Evolutionary conservation across 108 stramenopile genomes (phyloP), one percentile per base, ranked within the genome.

Genomic region (Stephanodiscus minutulus): DNA sequence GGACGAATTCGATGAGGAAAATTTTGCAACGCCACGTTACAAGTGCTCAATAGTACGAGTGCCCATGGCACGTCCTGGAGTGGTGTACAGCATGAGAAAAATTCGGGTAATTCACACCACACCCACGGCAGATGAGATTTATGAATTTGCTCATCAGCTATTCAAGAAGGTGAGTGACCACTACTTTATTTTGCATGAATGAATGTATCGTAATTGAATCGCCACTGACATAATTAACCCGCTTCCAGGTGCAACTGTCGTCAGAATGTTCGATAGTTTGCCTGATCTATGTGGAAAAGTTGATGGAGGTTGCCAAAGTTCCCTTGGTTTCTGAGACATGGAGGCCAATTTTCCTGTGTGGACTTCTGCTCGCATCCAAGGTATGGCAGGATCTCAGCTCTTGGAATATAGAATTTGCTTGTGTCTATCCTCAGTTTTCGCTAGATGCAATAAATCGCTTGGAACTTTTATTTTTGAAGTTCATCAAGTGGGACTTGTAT

Each of bases 361-460:
- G 96, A 13, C 73, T 98, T 61, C 88, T 99, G 29, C 89, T 99
- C 48, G 98, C 99, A 18, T 95, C 93, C 59, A 99, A 99, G 81
- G 98, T 99, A 9, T 99, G 99, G 99, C 98, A 99, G 77, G 99
- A 99, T 77, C 87, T 97, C 61, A 88, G 88, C 53, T 88, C 88
- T 10, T 98, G 98, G 99, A 99, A 99, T 74, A 94, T 96, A 66
- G 99, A 99, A 67, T 97, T 99, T 80, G 81, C 97, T 6, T 88
- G 81, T 55, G 95, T 98, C 18, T 98, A 96, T 86, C 97, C 97
- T 25, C 91, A 98, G 74, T 99, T 88, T 79, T 87, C 95, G 10
- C 83, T 98, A 31, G 86, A 93, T 29, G 82, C 89, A 37, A 98
- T 99, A 75, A 95, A 95, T 80, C 79, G 79, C 21, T 80, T 98